Evolutionary conservation across 352 stramenopile genomes (phyloP).

Genomic region (Phytopythium helicoides): DNA sequence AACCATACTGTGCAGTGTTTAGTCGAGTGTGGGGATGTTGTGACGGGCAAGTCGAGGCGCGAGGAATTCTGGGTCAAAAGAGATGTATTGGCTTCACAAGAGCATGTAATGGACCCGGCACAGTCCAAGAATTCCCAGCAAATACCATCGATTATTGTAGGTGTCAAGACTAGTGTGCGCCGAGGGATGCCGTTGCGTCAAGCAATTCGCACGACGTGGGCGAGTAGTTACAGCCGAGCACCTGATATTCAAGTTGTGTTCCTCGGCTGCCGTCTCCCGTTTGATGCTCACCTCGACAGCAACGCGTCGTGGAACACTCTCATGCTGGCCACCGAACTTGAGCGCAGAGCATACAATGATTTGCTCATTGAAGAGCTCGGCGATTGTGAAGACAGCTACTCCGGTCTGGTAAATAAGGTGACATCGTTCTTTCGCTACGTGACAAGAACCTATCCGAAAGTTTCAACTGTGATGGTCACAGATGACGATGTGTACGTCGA

Average conservation of each 20-base stretch:
- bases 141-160: conserved; percentile 18
- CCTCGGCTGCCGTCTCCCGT: neutral
- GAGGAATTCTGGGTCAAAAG: neutral
- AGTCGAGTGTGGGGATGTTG: neutral
- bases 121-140: neutral
- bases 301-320: neutral
- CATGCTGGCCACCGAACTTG: neutral
- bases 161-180: conserved; percentile 34
- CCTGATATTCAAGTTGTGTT: neutral
- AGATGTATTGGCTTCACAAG: neutral
- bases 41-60: neutral
- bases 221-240: neutral
- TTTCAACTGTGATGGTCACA: conserved; percentile 41
- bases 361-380: conserved; percentile 39
- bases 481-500: conserved; percentile 67
- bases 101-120: neutral
- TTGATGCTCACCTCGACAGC: neutral
- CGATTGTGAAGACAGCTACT: conserved; percentile 45
- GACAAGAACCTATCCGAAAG: neutral
- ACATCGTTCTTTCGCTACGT: conserved; percentile 45
- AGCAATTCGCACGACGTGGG: conserved; percentile 32
- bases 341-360: conserved; percentile 11
- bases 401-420: conserved; percentile 38
- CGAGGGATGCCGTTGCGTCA: conserved; percentile 14
- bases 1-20: conserved; percentile 2